Conservation (phyloP, 768 basidiomycete species). For the Panaeolus cyanescens region DNA sequence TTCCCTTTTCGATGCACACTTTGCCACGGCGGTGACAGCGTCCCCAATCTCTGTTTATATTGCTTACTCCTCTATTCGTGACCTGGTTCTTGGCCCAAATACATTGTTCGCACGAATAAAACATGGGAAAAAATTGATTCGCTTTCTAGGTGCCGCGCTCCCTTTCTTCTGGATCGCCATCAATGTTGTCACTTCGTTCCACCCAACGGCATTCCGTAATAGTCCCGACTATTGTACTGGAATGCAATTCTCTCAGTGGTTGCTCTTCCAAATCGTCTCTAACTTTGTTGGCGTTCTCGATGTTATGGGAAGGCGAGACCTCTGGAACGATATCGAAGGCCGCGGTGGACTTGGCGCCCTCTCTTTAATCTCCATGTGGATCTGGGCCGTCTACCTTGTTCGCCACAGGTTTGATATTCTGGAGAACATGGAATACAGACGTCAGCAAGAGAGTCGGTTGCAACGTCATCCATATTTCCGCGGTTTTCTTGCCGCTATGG, state of each 20-base stretch:
- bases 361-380: conserved; percentile 13
- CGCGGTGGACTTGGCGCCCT: conserved; percentile 17
- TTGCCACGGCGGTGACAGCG: conserved; percentile 16
- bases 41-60: conserved; percentile 18
- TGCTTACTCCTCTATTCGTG: conserved; percentile 13
- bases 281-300: conserved; percentile 21
- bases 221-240: conserved; percentile 12
- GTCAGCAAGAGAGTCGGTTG: neutral
- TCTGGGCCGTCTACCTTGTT: conserved; percentile 16
- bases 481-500: neutral
- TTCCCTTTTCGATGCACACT: conserved; percentile 19
- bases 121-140: conserved; percentile 6
- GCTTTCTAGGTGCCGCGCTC: conserved; percentile 8
- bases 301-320: conserved; percentile 19
- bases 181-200: conserved; percentile 17
- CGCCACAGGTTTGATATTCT: conserved; percentile 14
- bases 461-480: neutral
- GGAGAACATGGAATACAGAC: neutral
- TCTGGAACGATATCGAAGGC: conserved; percentile 14
- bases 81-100: conserved; percentile 2
- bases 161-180: conserved; percentile 13
- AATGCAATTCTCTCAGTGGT: conserved; percentile 13
- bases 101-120: conserved; percentile 1
- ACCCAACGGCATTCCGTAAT: conserved; percentile 11
- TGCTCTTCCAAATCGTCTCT: conserved; percentile 14